Base-by-base conservation (phyloP, 768 basidiomycete species). In the Termitomyces bulborhizus region DNA sequence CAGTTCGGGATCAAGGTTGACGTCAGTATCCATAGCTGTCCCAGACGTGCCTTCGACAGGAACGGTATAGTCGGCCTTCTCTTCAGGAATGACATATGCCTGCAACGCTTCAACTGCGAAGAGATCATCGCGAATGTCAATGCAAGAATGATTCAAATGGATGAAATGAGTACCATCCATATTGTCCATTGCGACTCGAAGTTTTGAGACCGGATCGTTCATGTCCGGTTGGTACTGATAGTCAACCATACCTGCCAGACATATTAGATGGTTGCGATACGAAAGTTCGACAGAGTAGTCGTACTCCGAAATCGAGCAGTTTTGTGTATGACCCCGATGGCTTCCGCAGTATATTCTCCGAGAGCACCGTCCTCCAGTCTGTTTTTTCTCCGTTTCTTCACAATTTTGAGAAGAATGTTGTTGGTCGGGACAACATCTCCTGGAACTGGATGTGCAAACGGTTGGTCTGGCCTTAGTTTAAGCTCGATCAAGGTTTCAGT, bases 361-460 rank as follows among this genome's bases (percentile, higher is more conserved):
- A 78, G 40, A 5, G 66, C 47, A 5, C 65, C 71, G 49, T 73
- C 73, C 12, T 60, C 67, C 13, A 59, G 58, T 42, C 53, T 68
- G 51, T 63, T 65, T 62, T 79, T 85, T 54, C 83, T 75, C 62
- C 78, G 87, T 60, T 87, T 76, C 70, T 83, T 92, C 5, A 83
- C 82, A n/a, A 98, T 77, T 67, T 86, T 94, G 42, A 98, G 69
- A 3, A 98, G 66, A n/a, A 98, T 75, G 58, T 93, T 96, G 63
- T 83, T 85, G 48, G 87, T 88, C 16, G 75, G 69, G 37, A 88
- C 82, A 8, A 90, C 77, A 59, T 93, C 87, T 0, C 94, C 95
- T 3, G 85, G 81, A 9, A 97, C 76, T 1, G 93, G 90, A 66
- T 96, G 93, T 0, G 86, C 79, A 63, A 90, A 93, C 1, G 85